Percentiles rank a stretch among this genome's conserved stretches.
phyloP scores from a whole-genome alignment of 805 yeast species.

The Myxozyma monticola region DNA sequence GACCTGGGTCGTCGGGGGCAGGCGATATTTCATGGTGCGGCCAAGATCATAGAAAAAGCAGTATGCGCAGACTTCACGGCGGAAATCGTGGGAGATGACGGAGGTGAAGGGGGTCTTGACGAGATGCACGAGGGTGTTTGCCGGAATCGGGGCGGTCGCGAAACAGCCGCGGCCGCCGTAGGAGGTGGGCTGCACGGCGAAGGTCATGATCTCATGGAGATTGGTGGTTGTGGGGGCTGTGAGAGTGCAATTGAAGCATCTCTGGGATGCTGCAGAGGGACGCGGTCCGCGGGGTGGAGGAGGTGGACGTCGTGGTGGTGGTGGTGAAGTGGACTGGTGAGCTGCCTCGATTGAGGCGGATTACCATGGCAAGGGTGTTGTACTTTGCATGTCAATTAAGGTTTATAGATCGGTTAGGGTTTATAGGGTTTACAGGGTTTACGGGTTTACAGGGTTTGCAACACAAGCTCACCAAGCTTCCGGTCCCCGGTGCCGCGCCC shows the following conservation, averaged over 20 bases:
- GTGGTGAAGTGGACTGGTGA: too few species aligned
- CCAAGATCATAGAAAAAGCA: slow-evolving; percentile 57
- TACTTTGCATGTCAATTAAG: too few species aligned
- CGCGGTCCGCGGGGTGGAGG: too few species aligned
- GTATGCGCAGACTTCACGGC: slow-evolving; percentile 60
- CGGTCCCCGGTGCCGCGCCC: too few species aligned
- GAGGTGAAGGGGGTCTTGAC: slow-evolving; percentile 50
- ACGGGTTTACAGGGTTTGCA: too few species aligned
- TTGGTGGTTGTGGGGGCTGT: neutral
- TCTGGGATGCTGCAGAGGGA: too few species aligned
- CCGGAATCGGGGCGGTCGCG: slow-evolving; percentile 45
- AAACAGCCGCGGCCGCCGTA: slow-evolving; percentile 68
- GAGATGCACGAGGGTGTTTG: slow-evolving; percentile 45
- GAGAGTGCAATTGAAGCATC: neutral
- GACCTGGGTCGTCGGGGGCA: slow-evolving; percentile 21
- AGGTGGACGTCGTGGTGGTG: too few species aligned
- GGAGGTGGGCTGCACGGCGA: slow-evolving; percentile 38
- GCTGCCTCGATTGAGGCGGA: too few species aligned
- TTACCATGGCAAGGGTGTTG: too few species aligned
- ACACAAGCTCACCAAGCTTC: too few species aligned
- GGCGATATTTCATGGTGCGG: slow-evolving; percentile 46
- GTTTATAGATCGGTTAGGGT: too few species aligned
- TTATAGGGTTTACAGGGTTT: too few species aligned
- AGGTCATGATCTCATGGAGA: neutral
- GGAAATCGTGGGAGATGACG: slow-evolving; percentile 52